phyloP scores from a whole-genome alignment of 805 yeast genomes.

The Candida ovalis region DNA sequence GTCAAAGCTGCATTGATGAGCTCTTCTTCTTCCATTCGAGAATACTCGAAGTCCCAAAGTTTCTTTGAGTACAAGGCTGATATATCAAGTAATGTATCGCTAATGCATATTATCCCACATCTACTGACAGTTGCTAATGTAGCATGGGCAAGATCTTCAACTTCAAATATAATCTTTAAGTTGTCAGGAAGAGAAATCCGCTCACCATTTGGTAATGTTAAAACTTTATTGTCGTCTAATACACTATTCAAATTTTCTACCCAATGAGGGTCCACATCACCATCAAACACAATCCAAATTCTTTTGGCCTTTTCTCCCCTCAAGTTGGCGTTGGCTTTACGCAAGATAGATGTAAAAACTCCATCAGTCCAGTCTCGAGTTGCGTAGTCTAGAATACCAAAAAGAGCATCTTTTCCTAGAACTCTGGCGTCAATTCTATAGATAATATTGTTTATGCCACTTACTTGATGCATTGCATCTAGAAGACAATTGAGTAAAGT shows the following conservation, averaged over 20 bases:
- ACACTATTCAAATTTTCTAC: constrained; percentile 88
- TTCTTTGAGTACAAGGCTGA: constrained; percentile 9
- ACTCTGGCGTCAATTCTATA: constrained; percentile 73
- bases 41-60: constrained; percentile 12
- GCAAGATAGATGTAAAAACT: constrained; percentile 60
- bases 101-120: constrained; percentile 84
- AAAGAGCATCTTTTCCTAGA: constrained; percentile 57
- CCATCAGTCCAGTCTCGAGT: constrained; percentile 96
- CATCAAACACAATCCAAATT: constrained; percentile 84
- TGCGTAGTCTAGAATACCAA: constrained; percentile 66
- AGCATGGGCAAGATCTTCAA: constrained; percentile 57
- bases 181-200: constrained; percentile 63
- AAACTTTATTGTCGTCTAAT: constrained; percentile 76
- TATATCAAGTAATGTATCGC: constrained; percentile 22
- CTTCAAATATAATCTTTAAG: constrained; percentile 72
- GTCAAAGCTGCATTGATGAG: neutral
- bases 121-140: constrained; percentile 92
- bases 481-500: constrained; percentile 47
- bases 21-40: constrained; percentile 11
- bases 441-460: constrained; percentile 33
- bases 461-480: constrained; percentile 34
- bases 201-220: constrained; percentile 90
- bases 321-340: constrained; percentile 51
- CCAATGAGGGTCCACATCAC: constrained; percentile 93
- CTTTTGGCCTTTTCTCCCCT: constrained; percentile 54